Evolutionary conservation across 768 basidiomycete genomes (phyloP).

Genomic region (Suillus brevipes): DNA sequence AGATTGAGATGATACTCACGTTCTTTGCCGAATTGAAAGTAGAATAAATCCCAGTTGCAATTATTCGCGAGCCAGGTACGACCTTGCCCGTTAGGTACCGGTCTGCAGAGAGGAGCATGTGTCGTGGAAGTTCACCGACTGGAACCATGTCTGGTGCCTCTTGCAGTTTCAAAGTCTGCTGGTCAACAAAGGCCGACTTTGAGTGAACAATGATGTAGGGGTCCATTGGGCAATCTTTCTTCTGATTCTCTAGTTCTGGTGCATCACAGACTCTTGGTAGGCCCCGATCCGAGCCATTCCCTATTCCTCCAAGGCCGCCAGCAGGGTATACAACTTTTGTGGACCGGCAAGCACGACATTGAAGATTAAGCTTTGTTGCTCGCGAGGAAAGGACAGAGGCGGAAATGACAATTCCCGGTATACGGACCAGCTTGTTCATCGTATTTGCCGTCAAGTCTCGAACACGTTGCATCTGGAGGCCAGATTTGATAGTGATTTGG

Average conservation of each 20-base stretch:
- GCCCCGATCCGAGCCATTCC: conserved; percentile 79
- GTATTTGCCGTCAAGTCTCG: conserved; percentile 91
- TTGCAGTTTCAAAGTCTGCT: conserved; percentile 94
- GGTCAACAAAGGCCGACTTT: conserved; percentile 92
- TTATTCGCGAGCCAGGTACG: conserved; percentile 92
- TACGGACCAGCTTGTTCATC: conserved; percentile 93
- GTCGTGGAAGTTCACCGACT: conserved; percentile 94
- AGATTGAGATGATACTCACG: conserved; percentile 42
- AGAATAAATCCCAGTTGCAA: conserved; percentile 95
- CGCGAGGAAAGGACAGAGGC: conserved; percentile 92
- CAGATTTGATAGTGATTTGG: conserved; percentile 87
- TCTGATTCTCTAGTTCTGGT: conserved; percentile 73
- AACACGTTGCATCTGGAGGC: conserved; percentile 90
- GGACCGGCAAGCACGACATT: conserved; percentile 88
- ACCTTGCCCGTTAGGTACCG: conserved; percentile 90
- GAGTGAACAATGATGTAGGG: conserved; percentile 96
- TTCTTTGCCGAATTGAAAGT: conserved; percentile 90
- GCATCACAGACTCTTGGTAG: conserved; percentile 89
- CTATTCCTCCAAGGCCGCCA: conserved; percentile 82
- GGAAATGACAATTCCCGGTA: conserved; percentile 98
- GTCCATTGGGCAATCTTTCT: conserved; percentile 94
- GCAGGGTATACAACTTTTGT: conserved; percentile 76
- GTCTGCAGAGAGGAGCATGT: conserved; percentile 91
- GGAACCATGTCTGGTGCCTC: conserved; percentile 99
- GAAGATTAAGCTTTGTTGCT: conserved; percentile 88